Evolutionary conservation across 2,329 filamentous ascomycete genomes (phyloP), one percentile per base, ranked within the genome.

Genomic region (Aspergillus sp.): DNA sequence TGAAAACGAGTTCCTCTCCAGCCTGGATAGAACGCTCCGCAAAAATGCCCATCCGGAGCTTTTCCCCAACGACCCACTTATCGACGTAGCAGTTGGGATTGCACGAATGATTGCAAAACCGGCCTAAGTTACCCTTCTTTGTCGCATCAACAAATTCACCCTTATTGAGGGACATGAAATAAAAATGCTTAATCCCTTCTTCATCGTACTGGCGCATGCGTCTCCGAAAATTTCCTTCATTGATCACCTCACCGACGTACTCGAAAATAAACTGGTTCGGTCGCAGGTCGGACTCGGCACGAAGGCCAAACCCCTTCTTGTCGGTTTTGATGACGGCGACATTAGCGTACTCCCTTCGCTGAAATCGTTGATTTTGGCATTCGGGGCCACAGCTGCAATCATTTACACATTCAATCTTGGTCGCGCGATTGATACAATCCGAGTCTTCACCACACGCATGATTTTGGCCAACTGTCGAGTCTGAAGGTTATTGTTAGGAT

Each of bases 71-170:
- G 50, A 97, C 90, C 93, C 93, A 98, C 74, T 98, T 98, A 77
- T 98, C 93, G 54, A 98, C 91, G 69, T 95, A 97, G 72, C 90
- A 97, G 65, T 98, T 98, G 15, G 93, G 93, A 67, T 93, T 95
- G 78, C 93, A 98, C 7, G 93, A 97, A 68, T 98, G 93, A 63
- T 98, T 98, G 80, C 93, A 98, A 65, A 98, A 98, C 25, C 93
- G 85, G 45, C 90, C 93, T 5, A 98, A 80, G 58, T 97, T 97
- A 44, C 93, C 93, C 67, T 89, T 95, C 66, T 93, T 95, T 7
- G 93, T 98, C 19, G 93, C 93, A 71, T 98, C 93, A 50, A 98
- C 90, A 64, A 97, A 98, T 68, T 97, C 93, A 61, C 84, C 88
- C 68, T 95, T 95, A 64, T 83, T 95, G 53, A 98, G 83, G 23